Evolutionary conservation across 2,329 filamentous ascomycete genomes (phyloP), one percentile per base, ranked within the genome.

Genomic region (Aureobasidium zeae): DNA sequence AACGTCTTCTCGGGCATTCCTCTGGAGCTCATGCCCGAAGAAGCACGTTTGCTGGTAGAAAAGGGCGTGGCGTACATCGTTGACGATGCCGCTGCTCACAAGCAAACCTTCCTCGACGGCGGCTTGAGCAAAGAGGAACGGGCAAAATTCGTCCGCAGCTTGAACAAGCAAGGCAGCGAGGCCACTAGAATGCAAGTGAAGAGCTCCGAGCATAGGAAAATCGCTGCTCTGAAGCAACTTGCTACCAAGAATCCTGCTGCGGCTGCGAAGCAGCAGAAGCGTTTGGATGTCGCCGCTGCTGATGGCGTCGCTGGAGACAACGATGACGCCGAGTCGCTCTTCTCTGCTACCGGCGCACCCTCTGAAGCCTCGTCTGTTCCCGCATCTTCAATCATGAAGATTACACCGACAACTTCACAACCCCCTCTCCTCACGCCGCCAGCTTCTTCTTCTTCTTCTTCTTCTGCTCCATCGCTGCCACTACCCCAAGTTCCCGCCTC

Each of bases 21-120:
- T 2, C 67, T 96, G 19, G 83, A 95, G 68, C 71, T 98, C 32
- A 85, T 91, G 69, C 81, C 86, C 2, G 91, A 96, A 65, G 91
- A 98, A 68, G 88, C 82, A 3, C 75, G 79, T 51, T 66, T 91
- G 43, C 73, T 98, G 20, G 79, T 94, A 47, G 81, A 86, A 52
- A 81, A 81, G 53, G 78, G 76, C 47, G 76, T 79, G 53, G 89
- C 79, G 30, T 86, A 82, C 63, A 72, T 94, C 53, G 79, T 89
- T 54, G 86, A 95, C 60, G 88, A 94, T 63, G 70, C 72, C 41
- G 69, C 73, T 42, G 77, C 76, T 52, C 91, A 96, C 62, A 71
- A 75, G 12, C 60, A 73, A 28, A 74, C 72, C 34, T 73, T 94
- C 52, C 65, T 72, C 41, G 24, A 35, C 22, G 25, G 21, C 25